phyloP scores from a whole-genome alignment of 2,329 filamentous ascomycete genomes.

The Ophiostoma angusticollis region DNA sequence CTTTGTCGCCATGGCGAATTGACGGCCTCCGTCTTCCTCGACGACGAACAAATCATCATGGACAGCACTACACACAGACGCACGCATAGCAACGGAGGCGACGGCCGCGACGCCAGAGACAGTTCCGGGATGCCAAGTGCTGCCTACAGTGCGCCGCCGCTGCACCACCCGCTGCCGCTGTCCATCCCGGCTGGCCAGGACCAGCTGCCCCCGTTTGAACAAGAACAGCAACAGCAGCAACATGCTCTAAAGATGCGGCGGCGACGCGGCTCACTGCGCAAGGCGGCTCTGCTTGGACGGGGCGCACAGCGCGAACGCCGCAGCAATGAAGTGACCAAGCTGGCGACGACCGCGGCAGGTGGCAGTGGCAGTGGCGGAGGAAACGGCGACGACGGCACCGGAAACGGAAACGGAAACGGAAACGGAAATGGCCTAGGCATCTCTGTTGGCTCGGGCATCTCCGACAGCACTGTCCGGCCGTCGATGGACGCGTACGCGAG shows the following conservation, averaged over 20 bases:
- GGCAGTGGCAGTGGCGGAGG: constrained; percentile 5
- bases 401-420: constrained; percentile 32
- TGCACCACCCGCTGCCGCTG: background rate
- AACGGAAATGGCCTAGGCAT: too few relatives aligned
- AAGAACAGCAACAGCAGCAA: constrained; percentile 24
- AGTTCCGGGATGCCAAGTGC: background rate
- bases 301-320: constrained; percentile 48
- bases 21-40: background rate
- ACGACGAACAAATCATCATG: background rate
- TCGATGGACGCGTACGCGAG: constrained; percentile 34
- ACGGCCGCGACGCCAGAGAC: background rate
- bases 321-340: constrained; percentile 2
- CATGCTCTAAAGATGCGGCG: constrained; percentile 44
- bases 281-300: constrained; percentile 71
- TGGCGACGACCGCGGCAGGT: constrained; percentile 10
- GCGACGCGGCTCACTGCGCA: constrained; percentile 73
- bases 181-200: constrained; percentile 14
- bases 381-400: constrained; percentile 13
- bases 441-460: constrained; percentile 35
- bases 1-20: constrained; percentile 2
- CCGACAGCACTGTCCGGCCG: constrained; percentile 32
- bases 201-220: background rate
- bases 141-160: constrained; percentile 15
- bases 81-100: constrained; percentile 8
- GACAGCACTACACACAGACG: background rate